These are phyloP conservation scores for Acer campestre DNA, from an alignment of 345 rosid genomes.

Conservation along the genomic window DNA sequence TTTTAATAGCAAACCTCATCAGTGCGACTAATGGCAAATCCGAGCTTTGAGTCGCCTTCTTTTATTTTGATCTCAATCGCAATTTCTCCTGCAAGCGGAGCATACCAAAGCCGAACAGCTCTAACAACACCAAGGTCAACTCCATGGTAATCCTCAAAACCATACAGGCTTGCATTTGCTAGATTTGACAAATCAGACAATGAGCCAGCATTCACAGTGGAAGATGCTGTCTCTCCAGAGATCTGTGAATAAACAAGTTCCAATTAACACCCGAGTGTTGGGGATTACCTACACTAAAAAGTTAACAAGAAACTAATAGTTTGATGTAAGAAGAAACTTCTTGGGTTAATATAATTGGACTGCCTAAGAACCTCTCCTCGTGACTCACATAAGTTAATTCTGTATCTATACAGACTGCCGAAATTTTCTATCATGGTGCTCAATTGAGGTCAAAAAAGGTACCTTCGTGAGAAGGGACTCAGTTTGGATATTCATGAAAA, in stretches of 20 bases:
- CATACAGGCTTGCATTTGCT: conserved; percentile 78
- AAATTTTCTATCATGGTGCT: background rate
- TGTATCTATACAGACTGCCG: background rate
- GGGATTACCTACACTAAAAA: background rate
- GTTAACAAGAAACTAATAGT: background rate
- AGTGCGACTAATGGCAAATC: conserved; percentile 96
- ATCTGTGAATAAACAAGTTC: conserved; percentile 41
- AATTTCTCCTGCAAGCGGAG: conserved; percentile 71
- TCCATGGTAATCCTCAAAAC: conserved; percentile 98
- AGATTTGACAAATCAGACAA: conserved; percentile 79
- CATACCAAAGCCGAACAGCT: conserved; percentile 92
- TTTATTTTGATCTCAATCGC: conserved; percentile 67
- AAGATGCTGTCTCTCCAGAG: conserved; percentile 92
- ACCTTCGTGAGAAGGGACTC: conserved; percentile 97
- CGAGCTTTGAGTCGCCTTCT: conserved; percentile 84
- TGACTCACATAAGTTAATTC: background rate
- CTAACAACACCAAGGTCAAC: conserved; percentile 96
- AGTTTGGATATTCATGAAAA: conserved; percentile 88
- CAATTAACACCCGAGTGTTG: background rate
- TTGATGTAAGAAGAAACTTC: too few relatives aligned
- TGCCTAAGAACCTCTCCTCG: background rate
- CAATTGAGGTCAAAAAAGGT: background rate
- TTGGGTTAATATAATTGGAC: background rate
- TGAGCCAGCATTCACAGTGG: conserved; percentile 81
- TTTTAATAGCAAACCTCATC: conserved; percentile 65